Evolutionary conservation across 257 asterid genomes (phyloP), one percentile per base, ranked within the genome.

Genomic region (Solanum pennellii): DNA sequence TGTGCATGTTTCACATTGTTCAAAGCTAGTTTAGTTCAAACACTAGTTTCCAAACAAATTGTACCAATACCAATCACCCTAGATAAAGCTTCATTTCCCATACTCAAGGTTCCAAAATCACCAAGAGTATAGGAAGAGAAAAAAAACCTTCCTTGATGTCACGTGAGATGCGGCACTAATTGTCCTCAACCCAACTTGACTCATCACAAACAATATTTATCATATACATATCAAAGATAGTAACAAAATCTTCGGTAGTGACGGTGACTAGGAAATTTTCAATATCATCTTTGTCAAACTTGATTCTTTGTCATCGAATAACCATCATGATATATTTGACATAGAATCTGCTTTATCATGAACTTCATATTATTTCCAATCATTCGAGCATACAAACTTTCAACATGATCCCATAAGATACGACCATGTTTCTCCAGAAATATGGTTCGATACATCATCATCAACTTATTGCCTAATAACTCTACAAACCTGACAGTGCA

Each of bases 211-310:
- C 62, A 52, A 16, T 52, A 16, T 52, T 52, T 16, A 52, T 52
- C n/a, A 6, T 1, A 16, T 52, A 0, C 1, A 3, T 18, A 52
- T 52, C n/a, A 52, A 52, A 10, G n/a, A 18, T 1, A 3, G n/a
- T 52, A 52, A 18, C 62, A 52, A 52, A 9, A 52, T 52, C 62
- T 52, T 52, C 62, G 18, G 2, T 52, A 23, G 62, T 52, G 62
- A 2, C 0, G 10, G 23, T 52, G n/a, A 23, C 23, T 6, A 52
- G 62, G 62, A 16, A 52, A 52, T 52, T 52, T 52, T 16, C 23
- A 52, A 6, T 52, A 3, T 1, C 62, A 52, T 52, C n/a, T 52
- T 52, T 9, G 18, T 47, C 59, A 47, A 47, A 47, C 23, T 18
- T 52, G 23, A 52, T 52, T 35, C 6, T 35, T 5, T 35, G 37